A percentile compares a stretch with the other conserved stretches of the same genome.
Conservation (phyloP, 345 rosid genomes). For the Balakata baccata region DNA sequence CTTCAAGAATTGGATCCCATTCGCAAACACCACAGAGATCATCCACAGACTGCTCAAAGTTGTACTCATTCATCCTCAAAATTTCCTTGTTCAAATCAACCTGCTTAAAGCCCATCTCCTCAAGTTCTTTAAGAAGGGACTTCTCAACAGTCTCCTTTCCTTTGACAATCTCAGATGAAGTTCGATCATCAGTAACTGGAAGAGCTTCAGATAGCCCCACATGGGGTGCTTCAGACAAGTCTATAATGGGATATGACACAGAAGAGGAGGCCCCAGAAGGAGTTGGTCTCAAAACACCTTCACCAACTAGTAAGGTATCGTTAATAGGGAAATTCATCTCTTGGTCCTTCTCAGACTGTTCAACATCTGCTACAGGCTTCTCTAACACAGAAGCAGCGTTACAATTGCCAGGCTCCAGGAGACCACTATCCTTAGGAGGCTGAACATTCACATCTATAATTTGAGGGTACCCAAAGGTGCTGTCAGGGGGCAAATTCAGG, state of each 20-base stretch:
- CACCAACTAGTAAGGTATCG: conserved; percentile 36
- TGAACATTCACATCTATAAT: conserved; percentile 36
- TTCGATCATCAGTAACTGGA: conserved; percentile 7
- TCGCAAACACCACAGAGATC: conserved; percentile 72
- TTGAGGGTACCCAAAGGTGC: conserved; percentile 24
- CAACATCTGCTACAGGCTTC: conserved; percentile 20
- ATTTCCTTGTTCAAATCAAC: conserved; percentile 81
- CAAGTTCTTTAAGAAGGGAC: conserved; percentile 70
- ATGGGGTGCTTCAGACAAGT: conserved; percentile 28
- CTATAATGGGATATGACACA: conserved; percentile 45
- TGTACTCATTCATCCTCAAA: conserved; percentile 62
- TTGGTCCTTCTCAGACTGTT: conserved; percentile 36
- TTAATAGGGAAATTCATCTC: conserved; percentile 39
- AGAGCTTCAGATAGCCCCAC: conserved; percentile 16
- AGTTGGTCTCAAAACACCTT: conserved; percentile 30
- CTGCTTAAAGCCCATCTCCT: conserved; percentile 94
- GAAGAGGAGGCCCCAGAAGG: conserved; percentile 28
- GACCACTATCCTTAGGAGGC: conserved; percentile 29
- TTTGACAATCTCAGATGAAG: conserved; percentile 12
- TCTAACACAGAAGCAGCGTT: conserved; percentile 13
- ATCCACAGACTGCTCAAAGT: conserved; percentile 73
- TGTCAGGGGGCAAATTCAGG: conserved; percentile 62
- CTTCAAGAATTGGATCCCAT: conserved; percentile 88
- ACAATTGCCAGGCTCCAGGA: conserved; percentile 20
- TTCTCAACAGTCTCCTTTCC: conserved; percentile 38